Percentiles rank a stretch among this genome's conserved stretches.
Conservation (phyloP, 768 basidiomycete species). For the Tulasnella sp. region DNA sequence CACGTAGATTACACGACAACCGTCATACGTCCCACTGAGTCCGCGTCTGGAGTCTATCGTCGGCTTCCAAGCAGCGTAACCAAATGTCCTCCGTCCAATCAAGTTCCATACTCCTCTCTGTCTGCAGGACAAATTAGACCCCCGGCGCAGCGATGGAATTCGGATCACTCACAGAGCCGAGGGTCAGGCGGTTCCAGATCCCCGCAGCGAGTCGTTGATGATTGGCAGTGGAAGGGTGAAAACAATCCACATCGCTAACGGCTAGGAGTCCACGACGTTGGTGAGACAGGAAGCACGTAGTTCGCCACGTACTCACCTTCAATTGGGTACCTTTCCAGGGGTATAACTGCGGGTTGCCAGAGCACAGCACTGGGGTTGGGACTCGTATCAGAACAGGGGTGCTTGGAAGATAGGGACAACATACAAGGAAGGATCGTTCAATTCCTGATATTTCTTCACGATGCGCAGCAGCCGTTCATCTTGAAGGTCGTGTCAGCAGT, state of each 20-base stretch:
- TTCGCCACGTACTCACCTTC: conserved; percentile 8
- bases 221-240: conserved; percentile 18
- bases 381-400: neutral
- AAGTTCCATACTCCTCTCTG: conserved; percentile 5
- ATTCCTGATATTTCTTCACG: conserved; percentile 17
- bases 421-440: conserved; percentile 18
- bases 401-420: neutral
- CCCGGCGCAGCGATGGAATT: neutral
- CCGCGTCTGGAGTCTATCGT: conserved; percentile 17
- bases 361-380: conserved; percentile 12
- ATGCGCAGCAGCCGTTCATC: conserved; percentile 16
- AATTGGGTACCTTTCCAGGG: conserved; percentile 16
- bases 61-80: conserved; percentile 16
- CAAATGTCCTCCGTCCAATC: conserved; percentile 2
- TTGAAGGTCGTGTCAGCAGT: neutral
- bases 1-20: too few species aligned
- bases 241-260: conserved; percentile 18
- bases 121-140: neutral
- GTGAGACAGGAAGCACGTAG: neutral
- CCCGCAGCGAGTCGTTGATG: conserved; percentile 17
- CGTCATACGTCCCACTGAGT: neutral
- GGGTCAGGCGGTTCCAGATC: conserved; percentile 18
- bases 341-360: conserved; percentile 18
- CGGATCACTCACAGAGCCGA: neutral
- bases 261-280: neutral